Evolutionary conservation across 495 filamentous ascomycete species (phyloP).

Genomic region (Aspergillus coremiiformis): DNA sequence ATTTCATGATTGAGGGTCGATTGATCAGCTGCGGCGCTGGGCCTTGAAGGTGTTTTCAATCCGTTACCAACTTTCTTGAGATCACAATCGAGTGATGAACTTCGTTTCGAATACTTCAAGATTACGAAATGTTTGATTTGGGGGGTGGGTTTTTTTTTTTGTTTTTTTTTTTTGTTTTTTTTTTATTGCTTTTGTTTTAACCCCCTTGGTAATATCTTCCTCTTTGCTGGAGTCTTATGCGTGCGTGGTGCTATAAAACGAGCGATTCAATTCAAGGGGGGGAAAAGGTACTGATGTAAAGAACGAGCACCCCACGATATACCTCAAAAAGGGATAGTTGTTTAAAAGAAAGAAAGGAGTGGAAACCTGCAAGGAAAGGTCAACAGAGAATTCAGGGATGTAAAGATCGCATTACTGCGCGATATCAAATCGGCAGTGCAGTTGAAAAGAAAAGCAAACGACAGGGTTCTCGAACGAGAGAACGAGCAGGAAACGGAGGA

Average conservation of each 20-base stretch:
- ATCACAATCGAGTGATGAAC: background rate
- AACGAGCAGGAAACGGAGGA: background rate
- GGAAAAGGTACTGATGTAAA: background rate
- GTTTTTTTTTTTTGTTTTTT: no score
- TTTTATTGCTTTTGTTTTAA: no score
- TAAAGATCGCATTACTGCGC: conserved; percentile 10
- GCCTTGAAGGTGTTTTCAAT: conserved; percentile 1
- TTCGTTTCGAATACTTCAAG: background rate
- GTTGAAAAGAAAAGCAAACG: conserved; percentile 5
- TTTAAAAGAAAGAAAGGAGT: conserved; percentile 9
- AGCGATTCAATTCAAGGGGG: background rate
- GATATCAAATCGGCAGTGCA: conserved; percentile 22
- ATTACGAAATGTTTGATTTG: background rate
- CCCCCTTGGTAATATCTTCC: no score
- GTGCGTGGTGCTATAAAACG: background rate
- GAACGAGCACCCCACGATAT: background rate
- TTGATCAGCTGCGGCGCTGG: conserved; percentile 13
- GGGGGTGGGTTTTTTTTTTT: background rate
- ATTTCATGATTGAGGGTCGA: conserved; percentile 28
- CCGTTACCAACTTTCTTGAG: background rate
- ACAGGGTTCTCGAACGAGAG: conserved; percentile 2
- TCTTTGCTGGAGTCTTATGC: background rate
- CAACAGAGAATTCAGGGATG: conserved; percentile 14
- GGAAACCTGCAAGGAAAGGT: conserved; percentile 14
- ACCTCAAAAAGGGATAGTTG: conserved; percentile 3